Percentiles rank a stretch among this genome's conserved stretches.
Evolutionary conservation across 2,329 filamentous ascomycete species (phyloP).

Genomic region (Cladosporium sp.): DNA sequence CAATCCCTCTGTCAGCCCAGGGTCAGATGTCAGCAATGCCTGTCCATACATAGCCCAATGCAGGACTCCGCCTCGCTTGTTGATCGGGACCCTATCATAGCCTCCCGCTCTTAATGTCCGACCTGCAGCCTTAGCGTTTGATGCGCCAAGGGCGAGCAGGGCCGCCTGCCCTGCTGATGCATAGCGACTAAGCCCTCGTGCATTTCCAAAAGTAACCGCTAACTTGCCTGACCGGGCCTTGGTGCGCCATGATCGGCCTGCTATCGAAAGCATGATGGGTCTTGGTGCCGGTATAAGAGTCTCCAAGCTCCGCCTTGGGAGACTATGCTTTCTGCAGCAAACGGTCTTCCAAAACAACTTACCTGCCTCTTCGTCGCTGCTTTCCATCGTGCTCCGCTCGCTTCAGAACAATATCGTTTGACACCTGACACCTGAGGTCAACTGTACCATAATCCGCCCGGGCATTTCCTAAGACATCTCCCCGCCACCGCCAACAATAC

Average conservation of each 20-base stretch:
- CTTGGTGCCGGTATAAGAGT: slow-evolving; percentile 8
- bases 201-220: slow-evolving; percentile 6
- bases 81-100: background rate
- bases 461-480: background rate
- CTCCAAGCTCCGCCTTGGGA: background rate
- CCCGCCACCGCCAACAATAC: no score
- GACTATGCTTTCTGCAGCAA: background rate
- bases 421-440: no score
- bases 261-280: background rate
- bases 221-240: background rate
- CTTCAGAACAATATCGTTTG: background rate
- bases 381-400: background rate
- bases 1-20: background rate
- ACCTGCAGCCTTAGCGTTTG: background rate
- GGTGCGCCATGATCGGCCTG: background rate
- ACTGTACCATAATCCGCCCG: background rate
- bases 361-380: background rate
- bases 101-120: background rate
- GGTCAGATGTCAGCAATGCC: slow-evolving; percentile 2
- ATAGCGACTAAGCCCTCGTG: slow-evolving; percentile 1
- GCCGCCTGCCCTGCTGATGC: background rate
- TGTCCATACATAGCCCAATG: background rate
- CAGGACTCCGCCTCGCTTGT: slow-evolving; percentile 2
- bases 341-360: background rate
- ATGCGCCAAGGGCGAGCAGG: slow-evolving; percentile 3